Percentiles rank a stretch among this genome's conserved stretches.
Conservation (phyloP, 2,329 filamentous ascomycete genomes). For the Epichloe baconii region DNA sequence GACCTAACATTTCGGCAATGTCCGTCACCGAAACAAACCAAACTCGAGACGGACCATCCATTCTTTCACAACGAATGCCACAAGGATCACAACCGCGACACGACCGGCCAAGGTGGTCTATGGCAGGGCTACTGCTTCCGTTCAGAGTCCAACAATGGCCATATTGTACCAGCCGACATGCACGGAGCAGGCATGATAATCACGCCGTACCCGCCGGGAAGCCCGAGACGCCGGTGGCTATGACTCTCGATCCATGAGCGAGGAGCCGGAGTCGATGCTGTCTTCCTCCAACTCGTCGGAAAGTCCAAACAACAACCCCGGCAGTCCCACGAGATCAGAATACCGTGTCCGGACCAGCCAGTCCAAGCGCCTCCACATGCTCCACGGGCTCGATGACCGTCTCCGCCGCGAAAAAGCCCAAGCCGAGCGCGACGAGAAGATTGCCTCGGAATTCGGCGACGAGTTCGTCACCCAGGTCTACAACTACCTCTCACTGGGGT, state of each 20-base stretch:
- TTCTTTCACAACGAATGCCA: conserved; percentile 33
- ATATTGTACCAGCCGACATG: conserved; percentile 28
- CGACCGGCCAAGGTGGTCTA: conserved; percentile 49
- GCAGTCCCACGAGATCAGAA: conserved; percentile 11
- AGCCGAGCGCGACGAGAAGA: conserved; percentile 38
- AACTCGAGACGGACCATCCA: conserved; percentile 66
- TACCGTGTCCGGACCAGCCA: conserved; percentile 17
- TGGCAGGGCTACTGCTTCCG: conserved; percentile 63
- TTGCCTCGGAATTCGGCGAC: conserved; percentile 61
- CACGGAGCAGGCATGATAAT: conserved; percentile 35
- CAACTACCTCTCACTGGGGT: conserved; percentile 89
- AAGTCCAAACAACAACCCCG: conserved; percentile 5
- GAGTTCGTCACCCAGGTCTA: conserved; percentile 89
- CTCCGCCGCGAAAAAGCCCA: conserved; percentile 35
- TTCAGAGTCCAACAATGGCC: conserved; percentile 22
- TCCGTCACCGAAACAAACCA: conserved; percentile 69
- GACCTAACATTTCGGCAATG: conserved; percentile 74
- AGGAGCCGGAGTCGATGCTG: conserved; percentile 24
- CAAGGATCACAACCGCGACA: conserved; percentile 39
- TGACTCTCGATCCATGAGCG: conserved; percentile 23
- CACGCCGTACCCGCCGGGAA: conserved; percentile 32
- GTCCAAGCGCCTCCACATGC: conserved; percentile 33
- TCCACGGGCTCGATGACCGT: conserved; percentile 38
- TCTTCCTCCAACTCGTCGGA: conserved; percentile 13
- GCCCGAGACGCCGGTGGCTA: conserved; percentile 31